Percentiles rank a stretch among this genome's conserved stretches.
These are phyloP conservation scores for Penicillium brasilianum DNA, from an alignment of 2,329 filamentous ascomycete species.

Conservation along the genomic window DNA sequence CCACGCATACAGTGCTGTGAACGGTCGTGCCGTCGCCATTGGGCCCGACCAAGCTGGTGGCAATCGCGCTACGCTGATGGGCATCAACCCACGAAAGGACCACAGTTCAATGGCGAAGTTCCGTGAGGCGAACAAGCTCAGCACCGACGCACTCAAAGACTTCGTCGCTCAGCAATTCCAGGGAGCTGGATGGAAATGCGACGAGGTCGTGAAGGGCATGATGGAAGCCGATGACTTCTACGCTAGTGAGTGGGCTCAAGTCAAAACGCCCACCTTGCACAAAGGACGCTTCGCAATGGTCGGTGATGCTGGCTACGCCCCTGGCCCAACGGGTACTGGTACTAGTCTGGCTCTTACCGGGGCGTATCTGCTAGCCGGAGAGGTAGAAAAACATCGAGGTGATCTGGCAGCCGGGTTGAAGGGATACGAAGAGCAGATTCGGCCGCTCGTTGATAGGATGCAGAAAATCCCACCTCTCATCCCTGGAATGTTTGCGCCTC, in stretches of 20 bases:
- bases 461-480: conserved; percentile 42
- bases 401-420: conserved; percentile 41
- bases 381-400: conserved; percentile 35
- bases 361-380: conserved; percentile 62
- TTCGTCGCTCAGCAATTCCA: conserved; percentile 34
- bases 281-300: conserved; percentile 44
- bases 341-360: conserved; percentile 42
- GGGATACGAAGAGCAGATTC: conserved; percentile 46
- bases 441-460: conserved; percentile 42
- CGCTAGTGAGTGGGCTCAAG: conserved; percentile 40
- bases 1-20: conserved; percentile 43
- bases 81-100: conserved; percentile 37
- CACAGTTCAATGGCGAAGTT: conserved; percentile 42
- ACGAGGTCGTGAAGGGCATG: conserved; percentile 38
- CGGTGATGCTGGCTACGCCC: conserved; percentile 46
- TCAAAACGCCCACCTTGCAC: conserved; percentile 36
- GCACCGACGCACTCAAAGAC: conserved; percentile 42
- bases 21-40: conserved; percentile 47
- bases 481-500: conserved; percentile 48
- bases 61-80: conserved; percentile 44
- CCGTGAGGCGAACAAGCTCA: conserved; percentile 47
- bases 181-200: conserved; percentile 41
- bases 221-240: conserved; percentile 44
- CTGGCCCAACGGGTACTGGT: conserved; percentile 38
- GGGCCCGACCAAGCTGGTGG: conserved; percentile 40